Base-by-base conservation (phyloP, 1,139 yeast species). In the Pichia sp. region DNA sequence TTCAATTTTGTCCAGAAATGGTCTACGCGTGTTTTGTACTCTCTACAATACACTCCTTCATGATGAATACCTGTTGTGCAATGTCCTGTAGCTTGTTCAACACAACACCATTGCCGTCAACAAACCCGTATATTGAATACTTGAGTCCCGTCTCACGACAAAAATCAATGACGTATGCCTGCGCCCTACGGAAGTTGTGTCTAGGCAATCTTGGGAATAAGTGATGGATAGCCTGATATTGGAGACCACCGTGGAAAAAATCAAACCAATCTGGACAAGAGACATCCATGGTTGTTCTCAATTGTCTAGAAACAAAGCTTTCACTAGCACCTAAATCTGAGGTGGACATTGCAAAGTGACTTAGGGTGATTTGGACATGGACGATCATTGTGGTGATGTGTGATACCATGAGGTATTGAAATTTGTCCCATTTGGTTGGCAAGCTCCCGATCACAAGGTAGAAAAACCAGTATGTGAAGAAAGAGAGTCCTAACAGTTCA, bases 261-360 rank as follows among this genome's bases (percentile, higher is more conserved):
- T 90, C 97, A 51, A 90, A 75, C 96, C 96, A 90, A 59, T 81
- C 84, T 1, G 97, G 97, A 72, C 97, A 90, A 64, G 87, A 95
- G 16, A 90, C 96, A 67, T 90, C 97, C 97, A 90, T 90, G 4
- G 96, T 90, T 1, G 97, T 90, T 63, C 97, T 77, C 16, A 90
- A 67, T 69, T 90, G 97, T 62, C 93, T 79, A 61, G 86, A 85
- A 0, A 86, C 81, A 67, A 90, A 90, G n/a, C 89, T 78, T 68
- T 90, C 97, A 51, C 85, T 80, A 8, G 82, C 79, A 0, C 97
- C 97, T 41, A 90, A 72, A 64, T 89, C 95, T 4, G 93, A 77
- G 0, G 97, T 90, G 1, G 96, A 87, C 96, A 90, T 90, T 47
- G 96, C 96, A 74, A 90, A 90, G 69, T 90, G 97, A 2, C 93